Evolutionary conservation across 2,329 filamentous ascomycete species (phyloP), one percentile per base, ranked within the genome.

Genomic region (Phialocephala sp.): DNA sequence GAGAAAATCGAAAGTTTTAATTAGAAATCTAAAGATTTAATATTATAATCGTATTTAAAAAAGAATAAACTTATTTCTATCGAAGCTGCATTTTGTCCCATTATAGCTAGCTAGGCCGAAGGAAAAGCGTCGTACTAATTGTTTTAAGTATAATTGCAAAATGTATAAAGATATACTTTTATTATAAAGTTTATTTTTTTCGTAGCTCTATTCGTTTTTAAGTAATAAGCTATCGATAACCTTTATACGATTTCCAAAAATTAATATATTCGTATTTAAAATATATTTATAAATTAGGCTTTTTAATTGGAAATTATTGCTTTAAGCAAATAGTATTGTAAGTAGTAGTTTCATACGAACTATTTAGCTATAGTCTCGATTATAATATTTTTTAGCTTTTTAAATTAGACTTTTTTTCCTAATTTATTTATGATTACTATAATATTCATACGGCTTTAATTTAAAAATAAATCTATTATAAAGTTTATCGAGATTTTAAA

Each of bases 401-500:
- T n/a, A 8, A 50, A 18, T 8, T 8, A n/a, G 15, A 50, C 45
- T 24, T 18, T 18, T 50, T 50, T 50, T 8, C 45, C 18, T 9
- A 50, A n/a, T 50, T 18, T 50, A 50, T 50, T n/a, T n/a, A n/a
- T 50, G 18, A 50, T 9, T n/a, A 50, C 22, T 8, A 50, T n/a
- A 8, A 50, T n/a, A 6, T 8, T 24, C 6, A 8, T n/a, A 50
- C 6, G 18, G 45, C 45, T n/a, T n/a, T 50, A n/a, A 50, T 18
- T 50, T 9, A 50, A 32, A n/a, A n/a, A n/a, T n/a, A n/a, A 50
- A n/a, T 24, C 8, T 8, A 50, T n/a, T 36, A 65, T 59, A 47
- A 63, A 63, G n/a, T 63, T 60, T 22, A 66, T 62, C 2, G 55
- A 66, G 36, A 66, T 62, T n/a, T 66, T 43, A 12, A n/a, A 36